Evolutionary conservation across 441 rosid species (phyloP), one percentile per base, ranked within the genome.

Genomic region (Gossypium davidsonii): DNA sequence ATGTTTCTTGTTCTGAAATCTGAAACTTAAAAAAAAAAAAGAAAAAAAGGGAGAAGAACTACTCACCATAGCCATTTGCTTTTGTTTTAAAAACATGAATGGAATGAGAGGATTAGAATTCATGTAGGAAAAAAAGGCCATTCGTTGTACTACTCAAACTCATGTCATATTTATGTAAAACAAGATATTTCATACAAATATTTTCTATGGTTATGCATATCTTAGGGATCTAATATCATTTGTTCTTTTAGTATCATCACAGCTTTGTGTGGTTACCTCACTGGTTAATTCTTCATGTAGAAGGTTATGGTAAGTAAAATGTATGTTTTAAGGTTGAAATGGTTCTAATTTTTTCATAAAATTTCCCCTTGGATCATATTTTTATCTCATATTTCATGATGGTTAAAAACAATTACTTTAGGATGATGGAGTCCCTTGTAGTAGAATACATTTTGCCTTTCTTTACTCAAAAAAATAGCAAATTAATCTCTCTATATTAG

Each of bases 91-190:
- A 28, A 53, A 42, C 42, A 44, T 59, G 74, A 39, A 59, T 2
- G 64, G 18, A 66, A 73, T 58, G 73, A 78, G 75, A 56, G 58
- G 62, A 72, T 73, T 72, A 76, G 68, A 57, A 64, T 74, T 65
- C 26, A 65, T 73, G 21, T 65, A 72, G 82, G 58, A 18, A 51
- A 51, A 51, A 52, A 53, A 7, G 21, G 58, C 39, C 52, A 44
- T 62, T 44, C 63, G 56, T 57, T 67, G 56, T 57, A 37, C 67
- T 10, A 17, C 63, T 67, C 37, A 53, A 58, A 57, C 21, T 55
- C 12, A 77, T 55, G 31, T 28, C 37, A 9, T 25, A 39, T 55
- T 62, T 17, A 55, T 59, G 17, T 26, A 26, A 59, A 59, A 14
- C 3, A 26, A 59, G 37, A 58, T 4, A 59, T 59, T 59, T 59